Evolutionary conservation across 163 green algal genomes (phyloP).

Genomic region (Chloromonas sp.): DNA sequence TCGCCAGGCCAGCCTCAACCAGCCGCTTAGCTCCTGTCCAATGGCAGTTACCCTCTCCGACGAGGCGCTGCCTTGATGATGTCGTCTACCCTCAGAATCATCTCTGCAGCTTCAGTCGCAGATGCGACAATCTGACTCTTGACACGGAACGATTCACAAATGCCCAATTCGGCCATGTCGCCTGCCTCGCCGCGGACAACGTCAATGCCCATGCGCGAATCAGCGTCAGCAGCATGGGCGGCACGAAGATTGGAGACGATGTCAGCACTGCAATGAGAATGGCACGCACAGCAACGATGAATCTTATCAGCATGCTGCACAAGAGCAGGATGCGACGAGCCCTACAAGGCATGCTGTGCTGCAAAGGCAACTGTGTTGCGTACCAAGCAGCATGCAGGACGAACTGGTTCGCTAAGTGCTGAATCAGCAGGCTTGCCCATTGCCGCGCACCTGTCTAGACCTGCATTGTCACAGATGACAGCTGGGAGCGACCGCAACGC

Average conservation of each 20-base stretch:
- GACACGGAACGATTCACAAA: slow-evolving; percentile 85
- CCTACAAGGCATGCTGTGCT: no score
- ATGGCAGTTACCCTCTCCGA: slow-evolving; percentile 29
- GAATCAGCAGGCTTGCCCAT: no score
- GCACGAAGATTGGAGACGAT: slow-evolving; percentile 79
- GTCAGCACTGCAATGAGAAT: slow-evolving; percentile 50
- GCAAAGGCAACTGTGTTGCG: no score
- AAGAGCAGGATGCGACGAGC: no score
- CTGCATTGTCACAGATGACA: slow-evolving; percentile 97
- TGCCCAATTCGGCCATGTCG: slow-evolving; percentile 76
- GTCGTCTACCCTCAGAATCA: slow-evolving; percentile 98
- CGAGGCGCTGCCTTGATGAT: slow-evolving; percentile 92
- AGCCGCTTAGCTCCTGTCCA: no score
- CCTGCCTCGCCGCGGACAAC: slow-evolving; percentile 62
- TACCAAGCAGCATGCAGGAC: no score
- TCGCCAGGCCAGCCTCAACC: no score
- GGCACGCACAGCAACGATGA: not conserved
- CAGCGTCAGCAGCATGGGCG: slow-evolving; percentile 48
- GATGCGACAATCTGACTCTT: slow-evolving; percentile 81
- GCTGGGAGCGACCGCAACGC: slow-evolving; percentile 85
- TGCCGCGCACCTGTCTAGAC: slow-evolving; percentile 48
- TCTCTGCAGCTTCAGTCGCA: slow-evolving; percentile 95
- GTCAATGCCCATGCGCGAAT: slow-evolving; percentile 73
- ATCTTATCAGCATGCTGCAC: no score
- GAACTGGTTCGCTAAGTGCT: no score